These are phyloP conservation scores for Kodamaea derodonti DNA, from an alignment of 1,139 yeast species.

Conservation along the genomic window DNA sequence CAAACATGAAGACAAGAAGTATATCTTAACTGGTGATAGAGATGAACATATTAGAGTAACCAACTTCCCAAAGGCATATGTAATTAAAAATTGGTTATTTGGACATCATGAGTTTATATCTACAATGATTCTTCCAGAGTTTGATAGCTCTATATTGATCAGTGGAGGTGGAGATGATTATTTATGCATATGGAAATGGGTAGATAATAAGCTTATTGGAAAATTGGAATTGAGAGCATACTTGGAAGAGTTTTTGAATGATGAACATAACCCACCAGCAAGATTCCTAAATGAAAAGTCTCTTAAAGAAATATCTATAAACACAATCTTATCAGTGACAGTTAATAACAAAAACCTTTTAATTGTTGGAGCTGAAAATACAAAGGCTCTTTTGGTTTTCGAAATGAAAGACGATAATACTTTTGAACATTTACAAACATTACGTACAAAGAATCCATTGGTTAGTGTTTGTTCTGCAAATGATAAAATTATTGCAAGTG, in stretches of 20 bases:
- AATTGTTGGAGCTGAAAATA: slow-evolving; percentile 52
- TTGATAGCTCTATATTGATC: slow-evolving; percentile 46
- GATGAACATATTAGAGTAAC: slow-evolving; percentile 96
- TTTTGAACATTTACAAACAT: slow-evolving; percentile 24
- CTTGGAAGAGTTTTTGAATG: slow-evolving; percentile 49
- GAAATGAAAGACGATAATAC: slow-evolving; percentile 19
- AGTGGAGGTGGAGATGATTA: slow-evolving; percentile 91
- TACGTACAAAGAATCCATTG: slow-evolving; percentile 21
- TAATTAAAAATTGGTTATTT: slow-evolving; percentile 78
- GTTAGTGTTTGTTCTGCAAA: slow-evolving; percentile 22
- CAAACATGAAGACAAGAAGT: slow-evolving; percentile 45
- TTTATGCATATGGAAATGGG: slow-evolving; percentile 81
- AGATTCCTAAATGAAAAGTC: slow-evolving; percentile 56
- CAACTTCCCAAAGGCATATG: slow-evolving; percentile 70
- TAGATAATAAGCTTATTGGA: slow-evolving; percentile 36
- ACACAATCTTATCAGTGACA: slow-evolving; percentile 37
- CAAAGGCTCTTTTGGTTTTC: slow-evolving; percentile 48
- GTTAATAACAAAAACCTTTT: slow-evolving; percentile 23
- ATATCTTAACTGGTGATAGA: slow-evolving; percentile 78
- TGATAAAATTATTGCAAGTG: slow-evolving; percentile 39
- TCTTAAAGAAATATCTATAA: slow-evolving; percentile 51
- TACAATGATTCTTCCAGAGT: slow-evolving; percentile 49
- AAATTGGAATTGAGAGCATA: slow-evolving; percentile 47
- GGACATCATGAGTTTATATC: slow-evolving; percentile 87
- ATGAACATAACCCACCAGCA: slow-evolving; percentile 62